Evolutionary conservation across 2,329 filamentous ascomycete species (phyloP), one percentile per base, ranked within the genome.

Genomic region (Cryphonectria carpinicola): DNA sequence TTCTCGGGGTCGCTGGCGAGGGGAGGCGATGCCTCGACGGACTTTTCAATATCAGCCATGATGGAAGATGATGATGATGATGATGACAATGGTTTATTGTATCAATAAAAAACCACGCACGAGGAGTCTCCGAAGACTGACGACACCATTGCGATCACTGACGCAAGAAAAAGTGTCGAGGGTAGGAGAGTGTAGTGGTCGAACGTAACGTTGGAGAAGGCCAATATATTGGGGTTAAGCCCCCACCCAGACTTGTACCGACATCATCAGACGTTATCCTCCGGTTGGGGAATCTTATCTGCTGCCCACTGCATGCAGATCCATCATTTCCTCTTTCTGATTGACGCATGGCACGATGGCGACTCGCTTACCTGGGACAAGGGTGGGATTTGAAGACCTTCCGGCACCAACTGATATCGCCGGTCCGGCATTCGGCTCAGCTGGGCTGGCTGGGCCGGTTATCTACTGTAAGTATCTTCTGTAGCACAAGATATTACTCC

Each of bases 21-120:
- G 7, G 41, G 46, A 17, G 41, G 32, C 52, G 67, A 22, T n/a
- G 39, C 54, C 39, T 49, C 64, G 10, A 61, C n/a, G 19, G 69
- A 41, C 60, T 74, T 73, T 63, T 71, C 73, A 17, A 70, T 67
- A 54, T 71, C 70, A 54, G 73, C 61, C 73, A 73, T 73, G 65
- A 14, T 52, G 52, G 65, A 2, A n/a, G 32, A 35, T 17, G 43
- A 28, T 4, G 32, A 32, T 32, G 32, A 35, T 49, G 10, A 10
- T 37, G 41, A 14, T 25, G 19, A 32, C 3, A 5, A 39, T 8
- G 10, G 11, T 8, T 8, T 4, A 22, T 35, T 32, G 10, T 37
- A 17, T 35, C 41, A 14, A 8, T 7, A 8, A 14, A 2, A 32
- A 46, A 25, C 22, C 19, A 37, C 32, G 60, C 37, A 19, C 37